Evolutionary conservation across 169 alveolate genomes (phyloP).

Genomic region (Plasmodium gonderi): DNA sequence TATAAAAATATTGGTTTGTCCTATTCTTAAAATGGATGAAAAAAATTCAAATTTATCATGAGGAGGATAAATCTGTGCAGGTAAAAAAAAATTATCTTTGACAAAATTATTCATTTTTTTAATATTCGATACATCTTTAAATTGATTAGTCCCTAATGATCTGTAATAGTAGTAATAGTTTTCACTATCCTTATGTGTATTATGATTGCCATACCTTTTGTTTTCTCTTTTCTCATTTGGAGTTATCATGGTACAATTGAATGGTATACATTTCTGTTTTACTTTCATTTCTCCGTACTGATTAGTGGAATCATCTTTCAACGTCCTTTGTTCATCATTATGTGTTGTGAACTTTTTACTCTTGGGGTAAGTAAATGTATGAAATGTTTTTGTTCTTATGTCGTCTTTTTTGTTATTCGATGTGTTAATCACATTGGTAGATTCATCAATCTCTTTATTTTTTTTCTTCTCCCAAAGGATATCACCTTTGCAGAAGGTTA

Average conservation of each 20-base stretch:
- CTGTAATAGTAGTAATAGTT: slow-evolving; percentile 46
- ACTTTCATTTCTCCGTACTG: neutral
- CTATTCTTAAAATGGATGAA: slow-evolving; percentile 72
- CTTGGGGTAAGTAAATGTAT: no score
- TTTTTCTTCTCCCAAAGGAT: neutral
- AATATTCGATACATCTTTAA: slow-evolving; percentile 68
- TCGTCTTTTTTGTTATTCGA: no score
- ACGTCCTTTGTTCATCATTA: no score
- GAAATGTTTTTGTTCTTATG: no score
- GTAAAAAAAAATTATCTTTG: slow-evolving; percentile 68
- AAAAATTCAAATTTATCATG: slow-evolving; percentile 43
- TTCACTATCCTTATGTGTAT: neutral
- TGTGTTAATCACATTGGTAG: no score
- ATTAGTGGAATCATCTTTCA: no score
- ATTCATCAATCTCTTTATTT: neutral
- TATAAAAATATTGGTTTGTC: slow-evolving; percentile 69
- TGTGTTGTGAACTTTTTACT: no score
- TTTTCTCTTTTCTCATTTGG: neutral
- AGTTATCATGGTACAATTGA: neutral
- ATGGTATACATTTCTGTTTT: neutral
- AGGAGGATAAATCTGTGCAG: slow-evolving; percentile 49
- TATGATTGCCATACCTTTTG: neutral
- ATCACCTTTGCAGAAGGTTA: neutral
- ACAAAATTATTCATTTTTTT: slow-evolving; percentile 66
- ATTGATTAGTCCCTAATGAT: slow-evolving; percentile 61